Percentiles rank a stretch among this genome's conserved stretches.
Conservation (phyloP, 352 stramenopile genomes). For the Pythium periplocum region DNA sequence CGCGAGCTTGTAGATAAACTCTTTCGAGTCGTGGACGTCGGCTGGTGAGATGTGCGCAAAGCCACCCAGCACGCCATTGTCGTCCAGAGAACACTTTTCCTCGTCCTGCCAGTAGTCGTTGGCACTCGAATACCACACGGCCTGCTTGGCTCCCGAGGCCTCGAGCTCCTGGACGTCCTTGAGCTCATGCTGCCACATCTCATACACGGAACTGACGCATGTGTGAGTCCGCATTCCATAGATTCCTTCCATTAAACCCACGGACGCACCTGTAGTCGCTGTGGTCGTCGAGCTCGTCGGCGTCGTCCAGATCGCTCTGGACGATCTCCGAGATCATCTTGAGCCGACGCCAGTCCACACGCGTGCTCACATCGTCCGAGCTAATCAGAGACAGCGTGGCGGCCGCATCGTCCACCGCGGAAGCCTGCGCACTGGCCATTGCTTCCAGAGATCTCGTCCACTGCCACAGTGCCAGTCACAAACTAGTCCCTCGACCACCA, state of each 20-base stretch:
- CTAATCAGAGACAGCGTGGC: too few species aligned
- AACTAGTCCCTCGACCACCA: too few species aligned
- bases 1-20: slow-evolving; percentile 45
- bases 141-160: slow-evolving; percentile 5
- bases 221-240: background rate
- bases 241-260: background rate
- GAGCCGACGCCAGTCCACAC: slow-evolving; percentile 60
- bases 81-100: slow-evolving; percentile 87
- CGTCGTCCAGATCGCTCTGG: slow-evolving; percentile 58
- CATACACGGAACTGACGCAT: slow-evolving; percentile 45
- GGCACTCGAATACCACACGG: slow-evolving; percentile 61
- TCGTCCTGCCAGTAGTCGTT: slow-evolving; percentile 85
- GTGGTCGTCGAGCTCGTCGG: slow-evolving; percentile 40
- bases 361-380: slow-evolving; percentile 1
- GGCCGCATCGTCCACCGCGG: too few species aligned
- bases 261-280: slow-evolving; percentile 51
- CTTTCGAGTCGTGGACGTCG: slow-evolving; percentile 71
- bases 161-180: slow-evolving; percentile 21
- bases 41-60: slow-evolving; percentile 81
- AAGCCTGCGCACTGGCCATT: too few species aligned
- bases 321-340: slow-evolving; percentile 39
- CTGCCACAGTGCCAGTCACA: too few species aligned
- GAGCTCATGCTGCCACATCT: slow-evolving; percentile 71
- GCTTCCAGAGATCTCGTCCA: too few species aligned
- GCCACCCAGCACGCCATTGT: slow-evolving; percentile 93